phyloP scores from a whole-genome alignment of 129 eudicot species.

The Escallonia rubra region DNA sequence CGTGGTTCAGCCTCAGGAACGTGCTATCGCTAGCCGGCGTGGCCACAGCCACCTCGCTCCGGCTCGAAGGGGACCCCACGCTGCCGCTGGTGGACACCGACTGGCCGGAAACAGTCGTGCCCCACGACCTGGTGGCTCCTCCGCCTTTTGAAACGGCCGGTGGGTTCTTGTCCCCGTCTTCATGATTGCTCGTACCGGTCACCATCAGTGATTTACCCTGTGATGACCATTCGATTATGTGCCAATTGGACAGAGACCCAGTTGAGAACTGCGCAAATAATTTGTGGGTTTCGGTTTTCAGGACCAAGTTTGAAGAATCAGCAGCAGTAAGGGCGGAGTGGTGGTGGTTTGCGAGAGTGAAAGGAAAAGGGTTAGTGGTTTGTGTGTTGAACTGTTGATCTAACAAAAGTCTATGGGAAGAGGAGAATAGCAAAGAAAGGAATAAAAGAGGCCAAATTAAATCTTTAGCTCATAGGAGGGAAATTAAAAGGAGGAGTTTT shows the following conservation, averaged over 20 bases:
- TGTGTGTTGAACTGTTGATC: not conserved
- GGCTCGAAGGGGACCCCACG: constrained; percentile 83
- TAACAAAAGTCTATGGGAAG: not conserved
- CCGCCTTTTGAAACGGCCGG: constrained; percentile 28
- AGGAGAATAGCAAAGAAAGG: not conserved
- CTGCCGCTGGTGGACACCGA: constrained; percentile 93
- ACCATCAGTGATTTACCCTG: constrained; percentile 33
- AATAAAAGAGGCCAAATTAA: too few species aligned
- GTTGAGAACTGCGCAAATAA: constrained; percentile 20
- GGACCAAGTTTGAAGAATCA: not conserved
- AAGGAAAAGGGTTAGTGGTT: not conserved
- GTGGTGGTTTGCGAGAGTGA: not conserved
- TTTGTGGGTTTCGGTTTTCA: constrained; percentile 26
- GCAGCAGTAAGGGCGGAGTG: not conserved
- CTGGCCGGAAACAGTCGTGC: constrained; percentile 73
- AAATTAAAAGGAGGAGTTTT: too few species aligned
- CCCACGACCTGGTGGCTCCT: constrained; percentile 81
- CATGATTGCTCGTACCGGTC: constrained; percentile 30
- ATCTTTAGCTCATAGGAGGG: too few species aligned
- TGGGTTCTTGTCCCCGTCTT: constrained; percentile 52
- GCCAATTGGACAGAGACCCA: constrained; percentile 19
- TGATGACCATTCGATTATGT: constrained; percentile 15
- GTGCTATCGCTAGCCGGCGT: constrained; percentile 59
- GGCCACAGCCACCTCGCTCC: constrained; percentile 65
- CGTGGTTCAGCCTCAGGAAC: constrained; percentile 52